Conservation (phyloP, 768 basidiomycete genomes). For the Hortiboletus flavorubellus region DNA sequence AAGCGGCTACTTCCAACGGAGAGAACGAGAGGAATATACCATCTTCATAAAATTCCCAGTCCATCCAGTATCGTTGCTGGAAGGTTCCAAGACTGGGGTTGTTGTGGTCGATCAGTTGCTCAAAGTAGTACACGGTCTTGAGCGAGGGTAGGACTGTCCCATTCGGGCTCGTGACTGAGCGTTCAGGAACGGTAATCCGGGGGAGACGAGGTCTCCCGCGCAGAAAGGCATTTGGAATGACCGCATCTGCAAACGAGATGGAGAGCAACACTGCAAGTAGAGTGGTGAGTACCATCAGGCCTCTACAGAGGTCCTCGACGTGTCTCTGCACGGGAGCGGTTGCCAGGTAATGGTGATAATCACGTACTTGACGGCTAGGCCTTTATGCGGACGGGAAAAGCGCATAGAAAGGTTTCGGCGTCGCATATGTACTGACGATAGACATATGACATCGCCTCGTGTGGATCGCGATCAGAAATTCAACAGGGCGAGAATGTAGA, state of each 20-base stretch:
- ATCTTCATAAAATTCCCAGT: slow-evolving; percentile 60
- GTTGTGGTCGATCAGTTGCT: slow-evolving; percentile 42
- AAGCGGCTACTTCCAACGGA: background rate
- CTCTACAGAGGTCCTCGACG: background rate
- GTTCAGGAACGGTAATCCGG: slow-evolving; percentile 8
- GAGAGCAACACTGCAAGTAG: slow-evolving; percentile 9
- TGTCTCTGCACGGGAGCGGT: background rate
- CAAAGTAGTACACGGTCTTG: slow-evolving; percentile 29
- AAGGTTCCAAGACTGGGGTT: slow-evolving; percentile 69
- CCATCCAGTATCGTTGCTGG: slow-evolving; percentile 70
- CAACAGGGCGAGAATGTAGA: no score
- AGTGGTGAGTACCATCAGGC: slow-evolving; percentile 9
- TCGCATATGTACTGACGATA: no score
- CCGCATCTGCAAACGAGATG: slow-evolving; percentile 17
- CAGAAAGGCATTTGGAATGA: slow-evolving; percentile 18
- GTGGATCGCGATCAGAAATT: no score
- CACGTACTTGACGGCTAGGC: background rate
- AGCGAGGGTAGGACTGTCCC: slow-evolving; percentile 26
- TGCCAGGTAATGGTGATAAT: background rate
- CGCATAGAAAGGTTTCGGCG: no score
- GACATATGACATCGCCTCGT: no score
- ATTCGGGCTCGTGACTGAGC: slow-evolving; percentile 13
- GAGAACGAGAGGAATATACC: slow-evolving; percentile 28
- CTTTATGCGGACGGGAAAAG: slow-evolving; percentile 5
- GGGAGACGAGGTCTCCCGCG: slow-evolving; percentile 18